These are phyloP conservation scores for Aspergillus nanangensis DNA, from an alignment of 495 filamentous ascomycete genomes.

Conservation along the genomic window DNA sequence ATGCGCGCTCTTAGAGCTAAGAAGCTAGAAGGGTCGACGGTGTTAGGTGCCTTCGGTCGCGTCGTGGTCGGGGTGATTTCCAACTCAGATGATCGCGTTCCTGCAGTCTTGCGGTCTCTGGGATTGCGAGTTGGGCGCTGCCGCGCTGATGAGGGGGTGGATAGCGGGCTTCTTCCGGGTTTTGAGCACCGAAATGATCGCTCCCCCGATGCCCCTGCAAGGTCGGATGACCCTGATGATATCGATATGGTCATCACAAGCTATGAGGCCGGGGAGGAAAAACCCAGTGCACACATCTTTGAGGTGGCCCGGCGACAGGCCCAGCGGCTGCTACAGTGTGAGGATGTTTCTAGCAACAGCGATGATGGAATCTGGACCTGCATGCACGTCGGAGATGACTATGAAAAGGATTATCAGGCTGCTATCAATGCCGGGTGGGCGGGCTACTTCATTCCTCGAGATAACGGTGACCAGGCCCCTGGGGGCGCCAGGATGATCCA, in stretches of 20 bases:
- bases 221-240: slow-evolving; percentile 24
- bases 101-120: slow-evolving; percentile 54
- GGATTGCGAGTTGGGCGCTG: slow-evolving; percentile 50
- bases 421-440: slow-evolving; percentile 63
- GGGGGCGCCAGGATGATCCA: slow-evolving; percentile 16
- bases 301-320: slow-evolving; percentile 51
- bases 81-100: slow-evolving; percentile 73
- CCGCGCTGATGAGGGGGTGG: slow-evolving; percentile 29
- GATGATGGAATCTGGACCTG: slow-evolving; percentile 33
- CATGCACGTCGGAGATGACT: slow-evolving; percentile 68
- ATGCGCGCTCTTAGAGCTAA: slow-evolving; percentile 34
- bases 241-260: slow-evolving; percentile 66
- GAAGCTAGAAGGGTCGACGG: not conserved
- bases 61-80: slow-evolving; percentile 64
- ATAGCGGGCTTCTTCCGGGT: slow-evolving; percentile 32
- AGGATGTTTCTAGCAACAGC: not conserved
- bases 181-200: slow-evolving; percentile 26
- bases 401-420: slow-evolving; percentile 56
- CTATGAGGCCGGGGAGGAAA: slow-evolving; percentile 68
- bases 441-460: slow-evolving; percentile 45
- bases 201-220: too few relatives aligned
- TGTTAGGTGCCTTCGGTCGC: slow-evolving; percentile 16
- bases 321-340: slow-evolving; percentile 4
- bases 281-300: slow-evolving; percentile 63
- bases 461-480: slow-evolving; percentile 5